phyloP scores from a whole-genome alignment of 768 basidiomycete genomes.

The Rhizopogon rudus region DNA sequence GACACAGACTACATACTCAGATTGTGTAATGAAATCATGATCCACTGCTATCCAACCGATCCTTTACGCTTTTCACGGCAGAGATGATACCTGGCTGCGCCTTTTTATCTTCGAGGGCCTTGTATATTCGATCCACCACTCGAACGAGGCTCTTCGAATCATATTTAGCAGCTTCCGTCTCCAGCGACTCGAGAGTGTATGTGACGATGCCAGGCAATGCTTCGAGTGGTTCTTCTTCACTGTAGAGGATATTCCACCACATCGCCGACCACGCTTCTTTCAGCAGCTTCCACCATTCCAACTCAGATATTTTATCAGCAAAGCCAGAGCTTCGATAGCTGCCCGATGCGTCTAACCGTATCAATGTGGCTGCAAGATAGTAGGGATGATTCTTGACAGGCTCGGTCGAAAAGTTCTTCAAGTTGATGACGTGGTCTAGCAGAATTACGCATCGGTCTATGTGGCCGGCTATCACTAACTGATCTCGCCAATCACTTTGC shows the following conservation, averaged over 20 bases:
- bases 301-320: neutral
- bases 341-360: neutral
- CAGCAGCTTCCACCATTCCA: neutral
- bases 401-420: neutral
- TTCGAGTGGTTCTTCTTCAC: neutral
- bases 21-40: neutral
- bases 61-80: neutral
- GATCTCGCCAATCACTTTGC: neutral
- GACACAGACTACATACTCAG: neutral
- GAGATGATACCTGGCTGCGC: neutral
- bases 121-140: neutral
- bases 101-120: neutral
- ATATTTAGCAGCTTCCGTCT: neutral
- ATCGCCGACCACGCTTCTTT: neutral
- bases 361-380: neutral
- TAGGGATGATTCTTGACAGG: neutral
- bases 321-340: neutral
- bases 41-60: neutral
- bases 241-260: neutral
- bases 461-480: neutral
- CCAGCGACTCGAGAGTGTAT: neutral
- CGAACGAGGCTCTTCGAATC: neutral
- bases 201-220: neutral
- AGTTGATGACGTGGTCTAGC: neutral
- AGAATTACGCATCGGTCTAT: neutral